These are phyloP conservation scores for Aspergillus pseudoterreus DNA, from an alignment of 2,329 filamentous ascomycete species.

Conservation along the genomic window DNA sequence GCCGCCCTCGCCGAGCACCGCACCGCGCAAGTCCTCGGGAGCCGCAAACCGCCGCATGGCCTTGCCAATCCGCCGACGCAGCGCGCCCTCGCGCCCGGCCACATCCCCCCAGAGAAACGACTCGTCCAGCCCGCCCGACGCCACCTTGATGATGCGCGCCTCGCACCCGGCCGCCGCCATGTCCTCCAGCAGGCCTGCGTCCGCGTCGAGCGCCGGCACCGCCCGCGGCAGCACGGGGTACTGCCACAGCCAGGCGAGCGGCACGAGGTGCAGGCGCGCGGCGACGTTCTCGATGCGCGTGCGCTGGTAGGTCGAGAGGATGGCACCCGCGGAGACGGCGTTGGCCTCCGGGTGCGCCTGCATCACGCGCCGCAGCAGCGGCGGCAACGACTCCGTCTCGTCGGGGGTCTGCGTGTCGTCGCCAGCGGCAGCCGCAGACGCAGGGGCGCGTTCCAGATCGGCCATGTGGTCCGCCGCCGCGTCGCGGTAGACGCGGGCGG, in stretches of 20 bases:
- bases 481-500: conserved; percentile 65
- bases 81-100: conserved; percentile 46
- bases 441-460: neutral
- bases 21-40: conserved; percentile 57
- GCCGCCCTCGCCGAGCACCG: conserved; percentile 84
- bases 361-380: conserved; percentile 67
- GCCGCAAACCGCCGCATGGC: conserved; percentile 56
- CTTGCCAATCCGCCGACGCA: conserved; percentile 47
- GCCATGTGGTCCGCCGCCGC: conserved; percentile 15
- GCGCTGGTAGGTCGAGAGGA: conserved; percentile 91
- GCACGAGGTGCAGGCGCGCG: conserved; percentile 72
- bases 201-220: conserved; percentile 13
- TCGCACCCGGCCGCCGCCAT: conserved; percentile 77
- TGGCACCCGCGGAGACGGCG: conserved; percentile 85
- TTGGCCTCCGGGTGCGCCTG: conserved; percentile 72
- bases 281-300: conserved; percentile 94
- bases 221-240: conserved; percentile 68
- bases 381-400: conserved; percentile 84
- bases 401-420: conserved; percentile 44
- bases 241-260: conserved; percentile 89
- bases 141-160: conserved; percentile 91
- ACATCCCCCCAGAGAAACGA: conserved; percentile 78
- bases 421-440: neutral
- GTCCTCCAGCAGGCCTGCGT: conserved; percentile 64
- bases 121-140: conserved; percentile 82